Conservation (phyloP, 257 asterid genomes). For the Paraleonurus japonicus region DNA sequence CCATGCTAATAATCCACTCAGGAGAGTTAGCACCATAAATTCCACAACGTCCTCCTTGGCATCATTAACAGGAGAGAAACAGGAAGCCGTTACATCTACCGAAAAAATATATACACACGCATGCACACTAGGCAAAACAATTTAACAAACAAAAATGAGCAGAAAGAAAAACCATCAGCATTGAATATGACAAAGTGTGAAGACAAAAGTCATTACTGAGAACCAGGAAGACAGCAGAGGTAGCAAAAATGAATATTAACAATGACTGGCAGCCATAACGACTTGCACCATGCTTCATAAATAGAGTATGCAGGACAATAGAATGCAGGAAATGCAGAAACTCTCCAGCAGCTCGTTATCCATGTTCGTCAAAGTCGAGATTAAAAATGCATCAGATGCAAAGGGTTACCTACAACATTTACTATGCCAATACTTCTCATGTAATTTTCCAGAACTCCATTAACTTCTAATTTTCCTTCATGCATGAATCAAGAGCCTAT, state of each 20-base stretch:
- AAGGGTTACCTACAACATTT: neutral
- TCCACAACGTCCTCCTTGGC: slow-evolving; percentile 93
- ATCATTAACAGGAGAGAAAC: slow-evolving; percentile 28
- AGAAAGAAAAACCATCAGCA: slow-evolving; percentile 14
- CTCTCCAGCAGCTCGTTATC: slow-evolving; percentile 20
- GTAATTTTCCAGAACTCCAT: slow-evolving; percentile 5
- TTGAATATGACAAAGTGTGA: slow-evolving; percentile 8
- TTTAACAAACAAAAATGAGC: slow-evolving; percentile 12
- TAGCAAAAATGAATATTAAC: neutral
- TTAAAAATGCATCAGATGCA: slow-evolving; percentile 7
- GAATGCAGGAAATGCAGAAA: slow-evolving; percentile 16
- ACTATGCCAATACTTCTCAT: slow-evolving; percentile 5
- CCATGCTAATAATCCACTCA: slow-evolving; percentile 98
- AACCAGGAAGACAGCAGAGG: slow-evolving; percentile 11
- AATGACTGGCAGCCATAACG: slow-evolving; percentile 3
- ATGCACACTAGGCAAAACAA: slow-evolving; percentile 1
- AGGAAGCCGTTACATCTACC: neutral
- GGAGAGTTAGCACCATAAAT: slow-evolving; percentile 87
- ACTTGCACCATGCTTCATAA: slow-evolving; percentile 5
- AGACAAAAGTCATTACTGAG: slow-evolving; percentile 6
- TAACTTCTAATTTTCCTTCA: slow-evolving; percentile 1
- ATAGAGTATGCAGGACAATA: neutral
- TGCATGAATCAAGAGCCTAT: slow-evolving; percentile 3
- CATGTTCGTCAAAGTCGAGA: neutral
- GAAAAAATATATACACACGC: neutral